Conservation (phyloP, 2,329 filamentous ascomycete species). For the Amesomyces nigricolor region DNA sequence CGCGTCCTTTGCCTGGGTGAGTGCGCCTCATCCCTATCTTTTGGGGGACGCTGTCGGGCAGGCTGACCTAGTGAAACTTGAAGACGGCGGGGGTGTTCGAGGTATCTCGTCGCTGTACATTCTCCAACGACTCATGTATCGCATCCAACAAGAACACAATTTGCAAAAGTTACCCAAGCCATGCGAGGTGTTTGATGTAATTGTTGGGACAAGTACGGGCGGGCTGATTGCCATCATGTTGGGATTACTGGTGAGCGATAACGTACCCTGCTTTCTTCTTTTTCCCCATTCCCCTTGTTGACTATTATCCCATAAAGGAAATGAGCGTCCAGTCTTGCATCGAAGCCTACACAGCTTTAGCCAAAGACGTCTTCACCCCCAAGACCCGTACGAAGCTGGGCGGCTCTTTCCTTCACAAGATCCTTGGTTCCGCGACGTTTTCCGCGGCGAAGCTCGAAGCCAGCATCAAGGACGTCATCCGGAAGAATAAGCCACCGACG, state of each 20-base stretch:
- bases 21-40: not conserved
- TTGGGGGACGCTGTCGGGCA: not conserved
- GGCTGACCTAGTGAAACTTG: not conserved
- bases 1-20: not conserved
- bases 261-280: not conserved
- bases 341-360: not conserved
- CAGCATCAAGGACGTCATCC: not conserved
- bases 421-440: not conserved
- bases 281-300: not conserved
- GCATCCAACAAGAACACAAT: not conserved
- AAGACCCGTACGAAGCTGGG: not conserved
- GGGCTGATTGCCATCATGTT: not conserved
- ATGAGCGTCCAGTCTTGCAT: not conserved
- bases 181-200: constrained; percentile 1
- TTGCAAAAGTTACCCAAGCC: not conserved
- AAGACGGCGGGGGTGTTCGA: not conserved
- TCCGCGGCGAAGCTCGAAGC: not conserved
- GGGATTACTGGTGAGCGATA: not conserved
- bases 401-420: not conserved
- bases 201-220: constrained; percentile 1
- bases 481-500: not conserved
- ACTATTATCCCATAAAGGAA: not conserved
- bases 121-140: not conserved
- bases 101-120: not conserved
- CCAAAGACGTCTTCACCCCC: not conserved